Evolutionary conservation across 345 rosid genomes (phyloP), one percentile per base, ranked within the genome.

Genomic region (Jatropha curcas): DNA sequence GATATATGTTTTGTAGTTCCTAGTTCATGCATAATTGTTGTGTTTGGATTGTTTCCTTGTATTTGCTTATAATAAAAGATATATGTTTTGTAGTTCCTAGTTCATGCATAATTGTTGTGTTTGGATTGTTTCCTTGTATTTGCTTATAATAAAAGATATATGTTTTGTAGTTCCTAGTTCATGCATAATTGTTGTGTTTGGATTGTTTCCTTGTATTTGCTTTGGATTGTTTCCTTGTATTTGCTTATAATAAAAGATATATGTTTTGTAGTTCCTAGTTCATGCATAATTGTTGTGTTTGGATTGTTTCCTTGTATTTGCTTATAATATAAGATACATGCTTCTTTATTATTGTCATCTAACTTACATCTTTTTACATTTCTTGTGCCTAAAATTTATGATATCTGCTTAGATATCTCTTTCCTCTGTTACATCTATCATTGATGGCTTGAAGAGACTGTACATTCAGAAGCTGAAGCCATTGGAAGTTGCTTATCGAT

Each of bases 381-480:
- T 72, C 68, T 35, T 30, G n/a, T 48, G 9, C 66, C 30, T 35
- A 55, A 16, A n/a, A 41, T 65, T 69, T 59, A 48, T 45, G 28
- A 35, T 20, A 50, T 73, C 5, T 71, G 74, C 45, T 37, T 89
- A 91, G 93, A 74, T 92, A 64, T 67, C 99, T 62, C 74, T 87
- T 74, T 87, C 97, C 73, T 78, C 97, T 22, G 98, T 95, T 70
- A 92, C 99, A 75, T 95, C 98, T 65, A 89, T 92, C 71, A 72
- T 88, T 66, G 99, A 95, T 79, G 99, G 99, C 60, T 73, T 92
- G 83, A 95, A 95, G 90, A 87, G 81, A 83, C 80, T 92, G 80
- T 91, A 95, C 74, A 81, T 92, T 71, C 92, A 95, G 78, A 95
- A 90, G 84, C 82, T 92, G 82, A 92, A 91, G 80, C 99, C 99